Percentiles rank a stretch among this genome's conserved stretches.
Evolutionary conservation across 2,329 filamentous ascomycete genomes (phyloP).

Genomic region (Paraphaeosphaeria minitans): DNA sequence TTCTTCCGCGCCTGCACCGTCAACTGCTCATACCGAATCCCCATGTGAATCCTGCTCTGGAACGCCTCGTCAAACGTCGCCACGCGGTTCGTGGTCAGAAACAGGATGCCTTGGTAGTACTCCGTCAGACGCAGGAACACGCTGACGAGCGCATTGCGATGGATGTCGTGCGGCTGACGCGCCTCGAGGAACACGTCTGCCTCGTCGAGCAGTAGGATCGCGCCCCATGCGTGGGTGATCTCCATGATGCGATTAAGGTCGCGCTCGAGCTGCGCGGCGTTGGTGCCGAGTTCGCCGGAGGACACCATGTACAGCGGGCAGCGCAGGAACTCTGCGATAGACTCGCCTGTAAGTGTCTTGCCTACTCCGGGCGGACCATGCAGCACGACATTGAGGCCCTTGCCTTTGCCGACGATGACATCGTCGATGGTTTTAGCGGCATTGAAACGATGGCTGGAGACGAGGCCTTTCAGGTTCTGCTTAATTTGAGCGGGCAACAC

Average conservation of each 20-base stretch:
- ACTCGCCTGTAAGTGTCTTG: constrained; percentile 86
- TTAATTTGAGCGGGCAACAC: constrained; percentile 71
- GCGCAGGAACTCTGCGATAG: constrained; percentile 80
- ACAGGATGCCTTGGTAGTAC: constrained; percentile 90
- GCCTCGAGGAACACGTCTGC: constrained; percentile 69
- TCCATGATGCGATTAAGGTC: constrained; percentile 85
- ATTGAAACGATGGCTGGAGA: constrained; percentile 83
- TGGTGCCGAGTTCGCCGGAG: constrained; percentile 77
- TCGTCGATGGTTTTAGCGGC: constrained; percentile 81
- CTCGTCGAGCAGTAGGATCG: constrained; percentile 83
- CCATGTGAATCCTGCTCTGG: constrained; percentile 85
- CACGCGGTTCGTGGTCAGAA: constrained; percentile 87
- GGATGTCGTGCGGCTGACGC: constrained; percentile 80
- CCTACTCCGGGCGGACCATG: constrained; percentile 82
- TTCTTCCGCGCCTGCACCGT: constrained; percentile 72
- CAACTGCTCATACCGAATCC: constrained; percentile 78
- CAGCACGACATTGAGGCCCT: constrained; percentile 80
- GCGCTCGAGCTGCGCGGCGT: constrained; percentile 72
- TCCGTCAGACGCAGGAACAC: constrained; percentile 87
- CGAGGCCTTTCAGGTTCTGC: constrained; percentile 74
- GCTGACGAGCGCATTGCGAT: constrained; percentile 82
- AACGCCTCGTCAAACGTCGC: constrained; percentile 91
- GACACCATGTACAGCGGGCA: constrained; percentile 84
- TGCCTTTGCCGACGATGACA: constrained; percentile 75
- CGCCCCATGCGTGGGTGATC: constrained; percentile 84